Percentiles rank a stretch among this genome's conserved stretches.
Evolutionary conservation across 805 yeast species (phyloP).

Genomic region (Metschnikowia santaceciliae): DNA sequence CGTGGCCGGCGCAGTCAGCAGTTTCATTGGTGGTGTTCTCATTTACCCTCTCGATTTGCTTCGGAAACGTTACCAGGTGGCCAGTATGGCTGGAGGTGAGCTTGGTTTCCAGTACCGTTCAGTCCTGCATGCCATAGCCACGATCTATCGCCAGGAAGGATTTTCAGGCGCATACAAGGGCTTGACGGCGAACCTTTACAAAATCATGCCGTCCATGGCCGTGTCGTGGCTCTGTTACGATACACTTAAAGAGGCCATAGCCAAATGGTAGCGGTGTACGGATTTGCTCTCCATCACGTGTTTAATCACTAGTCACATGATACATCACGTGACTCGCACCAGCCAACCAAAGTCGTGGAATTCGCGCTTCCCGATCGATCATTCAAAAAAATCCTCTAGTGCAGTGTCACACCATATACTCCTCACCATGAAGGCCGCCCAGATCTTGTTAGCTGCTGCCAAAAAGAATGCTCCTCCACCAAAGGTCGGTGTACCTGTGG

Average conservation of each 20-base stretch:
- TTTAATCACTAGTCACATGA: not conserved
- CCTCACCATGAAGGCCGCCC: slow-evolving; percentile 35
- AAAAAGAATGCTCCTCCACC: slow-evolving; percentile 23
- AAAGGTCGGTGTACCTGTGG: slow-evolving; percentile 33
- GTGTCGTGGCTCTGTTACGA: slow-evolving; percentile 90
- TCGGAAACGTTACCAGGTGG: slow-evolving; percentile 87
- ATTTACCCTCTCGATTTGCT: slow-evolving; percentile 90
- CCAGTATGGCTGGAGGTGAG: slow-evolving; percentile 71
- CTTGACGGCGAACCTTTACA: slow-evolving; percentile 74
- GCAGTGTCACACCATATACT: not conserved
- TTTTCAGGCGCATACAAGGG: slow-evolving; percentile 68
- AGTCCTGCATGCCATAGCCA: slow-evolving; percentile 65
- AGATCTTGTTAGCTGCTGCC: slow-evolving; percentile 38
- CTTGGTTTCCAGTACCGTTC: slow-evolving; percentile 81
- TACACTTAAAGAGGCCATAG: slow-evolving; percentile 47
- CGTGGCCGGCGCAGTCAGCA: slow-evolving; percentile 77
- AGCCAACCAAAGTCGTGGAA: slow-evolving; percentile 18
- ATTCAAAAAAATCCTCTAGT: slow-evolving; percentile 5
- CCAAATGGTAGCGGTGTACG: slow-evolving; percentile 23
- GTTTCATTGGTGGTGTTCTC: slow-evolving; percentile 84
- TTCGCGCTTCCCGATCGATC: slow-evolving; percentile 10
- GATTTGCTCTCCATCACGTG: not conserved
- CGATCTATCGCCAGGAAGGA: slow-evolving; percentile 75
- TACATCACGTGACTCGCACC: not conserved
- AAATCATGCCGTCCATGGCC: slow-evolving; percentile 94